Percentiles rank a stretch among this genome's conserved stretches.
These are phyloP conservation scores for Myochromella boudieri DNA, from an alignment of 768 basidiomycete genomes.

Conservation along the genomic window DNA sequence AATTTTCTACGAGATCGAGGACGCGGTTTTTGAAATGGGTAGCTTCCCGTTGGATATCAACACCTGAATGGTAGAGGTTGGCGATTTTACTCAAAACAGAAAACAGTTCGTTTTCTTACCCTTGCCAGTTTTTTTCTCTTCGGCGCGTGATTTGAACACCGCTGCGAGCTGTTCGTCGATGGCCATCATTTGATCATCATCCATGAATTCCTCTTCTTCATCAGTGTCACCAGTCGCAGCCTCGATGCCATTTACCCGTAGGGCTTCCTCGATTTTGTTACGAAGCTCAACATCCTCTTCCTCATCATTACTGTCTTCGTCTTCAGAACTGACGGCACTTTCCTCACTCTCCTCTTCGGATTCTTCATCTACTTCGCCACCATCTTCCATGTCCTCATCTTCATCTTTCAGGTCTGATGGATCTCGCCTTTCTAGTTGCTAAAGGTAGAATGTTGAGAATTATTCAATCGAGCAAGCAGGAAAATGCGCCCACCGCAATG, in stretches of 20 bases:
- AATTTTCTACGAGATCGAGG: constrained; percentile 90
- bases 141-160: constrained; percentile 72
- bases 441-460: constrained; percentile 7
- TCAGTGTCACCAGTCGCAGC: constrained; percentile 57
- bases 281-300: constrained; percentile 64
- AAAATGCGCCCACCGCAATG: constrained; percentile 58
- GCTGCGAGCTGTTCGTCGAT: constrained; percentile 90
- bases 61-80: constrained; percentile 34
- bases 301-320: constrained; percentile 41
- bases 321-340: constrained; percentile 31
- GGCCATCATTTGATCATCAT: constrained; percentile 98
- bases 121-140: constrained; percentile 62
- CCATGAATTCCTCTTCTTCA: constrained; percentile 73
- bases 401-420: constrained; percentile 53
- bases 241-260: constrained; percentile 58
- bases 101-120: constrained; percentile 39
- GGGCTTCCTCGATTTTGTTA: constrained; percentile 62
- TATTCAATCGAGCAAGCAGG: background rate
- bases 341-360: constrained; percentile 37
- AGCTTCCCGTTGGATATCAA: constrained; percentile 81
- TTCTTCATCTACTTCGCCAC: constrained; percentile 35
- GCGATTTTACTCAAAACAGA: background rate
- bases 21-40: constrained; percentile 96
- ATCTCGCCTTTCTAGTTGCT: constrained; percentile 84
- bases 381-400: constrained; percentile 44